phyloP scores from a whole-genome alignment of 169 alveolate species.

The Pseudocohnilembus persalinus region DNA sequence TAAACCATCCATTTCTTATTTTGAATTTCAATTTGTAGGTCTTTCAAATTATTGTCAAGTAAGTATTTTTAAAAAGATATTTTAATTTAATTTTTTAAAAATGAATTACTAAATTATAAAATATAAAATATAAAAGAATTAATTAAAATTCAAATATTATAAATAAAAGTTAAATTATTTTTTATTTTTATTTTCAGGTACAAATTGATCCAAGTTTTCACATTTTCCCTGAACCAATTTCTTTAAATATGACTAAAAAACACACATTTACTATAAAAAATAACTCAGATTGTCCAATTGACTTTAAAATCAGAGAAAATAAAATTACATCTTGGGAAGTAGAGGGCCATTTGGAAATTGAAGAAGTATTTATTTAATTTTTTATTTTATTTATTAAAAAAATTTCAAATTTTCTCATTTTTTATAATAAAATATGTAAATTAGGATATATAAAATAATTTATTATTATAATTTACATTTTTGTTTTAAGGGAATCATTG shows the following conservation, averaged over 20 bases:
- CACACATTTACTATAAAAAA: conserved; percentile 11
- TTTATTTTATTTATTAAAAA: too few relatives aligned
- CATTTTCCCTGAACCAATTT: conserved; percentile 20
- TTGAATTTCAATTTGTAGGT: conserved; percentile 69
- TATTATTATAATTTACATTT: not conserved
- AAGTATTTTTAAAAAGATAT: not conserved
- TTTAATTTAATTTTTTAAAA: too few relatives aligned
- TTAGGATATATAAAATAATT: too few relatives aligned
- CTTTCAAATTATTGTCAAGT: conserved; percentile 57
- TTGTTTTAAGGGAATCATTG: not conserved
- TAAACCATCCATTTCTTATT: conserved; percentile 58
- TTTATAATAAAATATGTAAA: not conserved
- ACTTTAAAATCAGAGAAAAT: not conserved
- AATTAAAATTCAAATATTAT: not conserved
- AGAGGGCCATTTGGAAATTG: not conserved
- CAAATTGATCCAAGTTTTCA: not conserved
- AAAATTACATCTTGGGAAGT: conserved; percentile 33
- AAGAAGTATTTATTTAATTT: not conserved
- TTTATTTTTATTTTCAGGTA: not conserved
- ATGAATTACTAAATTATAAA: too few relatives aligned
- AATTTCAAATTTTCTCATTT: too few relatives aligned
- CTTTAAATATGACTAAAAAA: not conserved
- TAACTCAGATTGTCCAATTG: not conserved
- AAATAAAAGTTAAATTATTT: too few relatives aligned
- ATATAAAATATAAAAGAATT: too few relatives aligned